Evolutionary conservation across 2,329 filamentous ascomycete genomes (phyloP).

Genomic region (Grosmannia penicillata): DNA sequence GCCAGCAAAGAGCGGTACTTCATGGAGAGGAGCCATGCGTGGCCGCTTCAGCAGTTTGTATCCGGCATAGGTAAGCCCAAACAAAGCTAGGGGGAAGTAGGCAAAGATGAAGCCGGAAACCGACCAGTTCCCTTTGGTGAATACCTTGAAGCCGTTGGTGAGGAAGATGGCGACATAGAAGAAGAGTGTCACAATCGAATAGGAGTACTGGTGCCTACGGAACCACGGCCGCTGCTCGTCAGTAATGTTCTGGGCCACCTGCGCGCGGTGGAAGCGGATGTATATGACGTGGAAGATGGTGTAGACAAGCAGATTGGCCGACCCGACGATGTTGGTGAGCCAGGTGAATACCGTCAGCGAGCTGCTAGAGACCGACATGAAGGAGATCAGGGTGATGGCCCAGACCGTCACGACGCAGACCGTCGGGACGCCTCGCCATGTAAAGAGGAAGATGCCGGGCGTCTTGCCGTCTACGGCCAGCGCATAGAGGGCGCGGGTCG

Average conservation of each 20-base stretch:
- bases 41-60: too few relatives aligned
- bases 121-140: too few relatives aligned
- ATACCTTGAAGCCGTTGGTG: too few relatives aligned
- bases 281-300: conserved; percentile 29
- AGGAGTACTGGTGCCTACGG: too few relatives aligned
- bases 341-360: conserved; percentile 25
- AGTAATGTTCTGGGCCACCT: conserved; percentile 14
- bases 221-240: too few relatives aligned
- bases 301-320: conserved; percentile 25
- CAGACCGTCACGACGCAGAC: conserved; percentile 5
- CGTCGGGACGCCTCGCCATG: conserved; percentile 26
- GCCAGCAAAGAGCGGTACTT: too few relatives aligned
- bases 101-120: too few relatives aligned
- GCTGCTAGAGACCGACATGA: conserved; percentile 22
- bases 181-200: too few relatives aligned
- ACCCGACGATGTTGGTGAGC: conserved; percentile 22
- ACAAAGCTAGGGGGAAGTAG: too few relatives aligned
- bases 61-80: too few relatives aligned
- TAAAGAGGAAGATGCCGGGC: conserved; percentile 33
- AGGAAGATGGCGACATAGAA: too few relatives aligned
- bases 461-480: conserved; percentile 44
- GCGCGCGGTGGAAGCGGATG: conserved; percentile 25
- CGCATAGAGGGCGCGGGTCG: conserved; percentile 43
- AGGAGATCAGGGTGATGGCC: conserved; percentile 16
- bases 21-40: too few relatives aligned